Conservation (phyloP, 441 rosid species). For the Adansonia madagascariensis region DNA sequence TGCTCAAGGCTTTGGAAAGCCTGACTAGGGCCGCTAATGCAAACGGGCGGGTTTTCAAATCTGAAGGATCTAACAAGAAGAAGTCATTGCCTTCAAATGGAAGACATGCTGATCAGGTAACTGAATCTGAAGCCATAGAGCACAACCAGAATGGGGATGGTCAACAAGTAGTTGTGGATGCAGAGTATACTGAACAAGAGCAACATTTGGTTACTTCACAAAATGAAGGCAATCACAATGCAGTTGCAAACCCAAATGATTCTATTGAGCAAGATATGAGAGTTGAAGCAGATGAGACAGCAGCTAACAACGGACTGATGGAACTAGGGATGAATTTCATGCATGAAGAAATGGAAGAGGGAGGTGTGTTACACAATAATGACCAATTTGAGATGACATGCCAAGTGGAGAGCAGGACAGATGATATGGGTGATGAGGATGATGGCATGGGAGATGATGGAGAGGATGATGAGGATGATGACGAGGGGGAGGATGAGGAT, state of each 20-base stretch:
- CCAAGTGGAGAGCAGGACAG: slow-evolving; percentile 77
- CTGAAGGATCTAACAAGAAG: slow-evolving; percentile 70
- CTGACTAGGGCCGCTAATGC: slow-evolving; percentile 92
- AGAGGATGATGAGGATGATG: slow-evolving; percentile 90
- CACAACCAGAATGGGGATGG: slow-evolving; percentile 51
- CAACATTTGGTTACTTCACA: slow-evolving; percentile 55
- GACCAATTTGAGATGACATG: slow-evolving; percentile 89
- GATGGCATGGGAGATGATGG: slow-evolving; percentile 91
- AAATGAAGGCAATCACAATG: slow-evolving; percentile 52
- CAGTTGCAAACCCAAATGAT: slow-evolving; percentile 43
- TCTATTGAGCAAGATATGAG: slow-evolving; percentile 75
- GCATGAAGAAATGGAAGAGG: slow-evolving; percentile 74
- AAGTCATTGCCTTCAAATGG: slow-evolving; percentile 52
- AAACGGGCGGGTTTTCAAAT: slow-evolving; percentile 67
- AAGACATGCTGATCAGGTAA: slow-evolving; percentile 54
- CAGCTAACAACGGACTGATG: slow-evolving; percentile 54
- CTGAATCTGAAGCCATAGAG: slow-evolving; percentile 45
- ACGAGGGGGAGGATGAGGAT: slow-evolving; percentile 83
- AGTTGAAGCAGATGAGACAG: slow-evolving; percentile 56
- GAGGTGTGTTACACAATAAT: slow-evolving; percentile 53
- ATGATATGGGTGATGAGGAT: slow-evolving; percentile 94
- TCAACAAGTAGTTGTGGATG: slow-evolving; percentile 53
- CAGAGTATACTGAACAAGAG: slow-evolving; percentile 49
- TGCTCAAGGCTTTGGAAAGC: slow-evolving; percentile 84
- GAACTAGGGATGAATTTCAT: slow-evolving; percentile 86